Conservation (phyloP, 2,329 filamentous ascomycete genomes). For the Monosporascus sp. region DNA sequence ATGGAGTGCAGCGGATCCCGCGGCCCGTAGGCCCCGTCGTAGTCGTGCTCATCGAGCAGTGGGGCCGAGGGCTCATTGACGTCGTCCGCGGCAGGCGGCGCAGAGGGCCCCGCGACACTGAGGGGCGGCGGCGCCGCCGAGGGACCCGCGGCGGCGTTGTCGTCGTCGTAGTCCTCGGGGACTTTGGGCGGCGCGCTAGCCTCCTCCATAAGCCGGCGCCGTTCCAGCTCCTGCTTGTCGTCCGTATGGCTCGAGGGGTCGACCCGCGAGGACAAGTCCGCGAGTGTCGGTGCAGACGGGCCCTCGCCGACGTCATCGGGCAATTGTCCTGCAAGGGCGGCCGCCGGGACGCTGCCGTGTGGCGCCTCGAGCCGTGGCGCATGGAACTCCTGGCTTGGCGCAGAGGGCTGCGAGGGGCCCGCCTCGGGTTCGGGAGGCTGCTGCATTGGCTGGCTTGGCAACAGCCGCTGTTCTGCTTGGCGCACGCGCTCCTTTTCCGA, state of each 20-base stretch:
- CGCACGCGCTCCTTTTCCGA: slow-evolving; percentile 79
- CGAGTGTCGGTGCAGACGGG: slow-evolving; percentile 15
- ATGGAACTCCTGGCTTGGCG: slow-evolving; percentile 6
- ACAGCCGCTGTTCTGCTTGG: slow-evolving; percentile 68
- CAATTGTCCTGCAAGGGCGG: slow-evolving; percentile 12
- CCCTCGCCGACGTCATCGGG: slow-evolving; percentile 13
- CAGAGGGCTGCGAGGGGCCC: slow-evolving; percentile 35
- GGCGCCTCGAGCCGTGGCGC: not conserved
- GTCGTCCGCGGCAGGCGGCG: slow-evolving; percentile 4
- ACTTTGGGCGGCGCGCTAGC: slow-evolving; percentile 59
- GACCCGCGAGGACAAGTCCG: slow-evolving; percentile 7
- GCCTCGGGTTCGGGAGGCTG: slow-evolving; percentile 25
- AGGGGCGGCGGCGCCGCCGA: slow-evolving; percentile 16
- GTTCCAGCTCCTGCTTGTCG: slow-evolving; percentile 72
- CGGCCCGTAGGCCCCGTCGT: slow-evolving; percentile 8
- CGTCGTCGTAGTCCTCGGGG: slow-evolving; percentile 40
- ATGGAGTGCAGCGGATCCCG: slow-evolving; percentile 38
- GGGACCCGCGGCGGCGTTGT: slow-evolving; percentile 23
- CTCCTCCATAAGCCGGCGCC: slow-evolving; percentile 56
- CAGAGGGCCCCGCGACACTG: slow-evolving; percentile 17
- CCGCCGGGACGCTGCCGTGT: not conserved
- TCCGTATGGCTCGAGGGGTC: slow-evolving; percentile 34
- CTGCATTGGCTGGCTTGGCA: slow-evolving; percentile 72
- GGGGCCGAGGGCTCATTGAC: slow-evolving; percentile 26
- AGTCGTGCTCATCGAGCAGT: slow-evolving; percentile 10